Conservation (phyloP, 768 basidiomycete species). For the Mycena belliarum region DNA sequence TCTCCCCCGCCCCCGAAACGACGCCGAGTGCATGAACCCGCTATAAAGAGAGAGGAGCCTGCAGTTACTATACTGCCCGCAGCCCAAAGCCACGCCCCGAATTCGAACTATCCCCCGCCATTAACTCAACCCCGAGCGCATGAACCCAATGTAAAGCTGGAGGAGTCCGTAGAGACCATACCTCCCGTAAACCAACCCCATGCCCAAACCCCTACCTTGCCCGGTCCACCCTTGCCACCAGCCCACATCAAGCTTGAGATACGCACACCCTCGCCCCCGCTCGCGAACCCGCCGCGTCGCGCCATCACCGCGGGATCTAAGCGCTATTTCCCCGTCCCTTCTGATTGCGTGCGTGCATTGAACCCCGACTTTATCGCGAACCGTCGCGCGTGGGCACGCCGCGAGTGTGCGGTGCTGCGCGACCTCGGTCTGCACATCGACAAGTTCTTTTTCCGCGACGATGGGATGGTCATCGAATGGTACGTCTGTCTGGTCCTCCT, state of each 20-base stretch:
- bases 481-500: background rate
- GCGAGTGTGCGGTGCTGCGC: constrained; percentile 5
- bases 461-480: constrained; percentile 27
- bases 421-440: constrained; percentile 13
- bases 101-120: no score
- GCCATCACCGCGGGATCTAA: constrained; percentile 18
- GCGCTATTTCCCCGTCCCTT: constrained; percentile 21
- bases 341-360: constrained; percentile 5
- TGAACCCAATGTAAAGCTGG: no score
- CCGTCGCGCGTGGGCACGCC: constrained; percentile 11
- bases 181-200: no score
- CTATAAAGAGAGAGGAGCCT: no score
- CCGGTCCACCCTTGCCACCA: background rate
- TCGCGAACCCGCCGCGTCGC: constrained; percentile 3
- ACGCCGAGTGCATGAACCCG: background rate
- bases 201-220: background rate
- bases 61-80: no score
- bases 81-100: no score
- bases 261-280: constrained; percentile 9
- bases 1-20: constrained; percentile 11
- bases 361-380: constrained; percentile 7
- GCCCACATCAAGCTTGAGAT: constrained; percentile 5
- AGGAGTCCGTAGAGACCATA: no score
- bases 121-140: no score
- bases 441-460: constrained; percentile 23